A percentile compares a stretch with the other conserved stretches of the same genome.
These are phyloP conservation scores for Pisolithus marmoratus DNA, from an alignment of 768 basidiomycete species.

Conservation along the genomic window DNA sequence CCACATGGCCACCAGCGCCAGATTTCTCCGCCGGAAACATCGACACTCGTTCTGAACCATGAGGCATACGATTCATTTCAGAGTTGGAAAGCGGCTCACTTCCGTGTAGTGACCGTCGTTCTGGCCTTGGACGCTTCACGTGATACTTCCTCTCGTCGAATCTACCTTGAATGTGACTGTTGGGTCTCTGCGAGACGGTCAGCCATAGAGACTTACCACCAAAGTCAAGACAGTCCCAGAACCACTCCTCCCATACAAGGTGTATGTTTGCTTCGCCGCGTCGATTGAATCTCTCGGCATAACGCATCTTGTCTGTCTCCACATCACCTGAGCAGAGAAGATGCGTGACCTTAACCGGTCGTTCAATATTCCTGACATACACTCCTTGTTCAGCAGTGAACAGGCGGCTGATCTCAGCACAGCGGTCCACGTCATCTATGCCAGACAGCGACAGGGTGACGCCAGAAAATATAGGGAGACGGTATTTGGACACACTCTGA, in stretches of 20 bases:
- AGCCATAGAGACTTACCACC: conserved; percentile 39
- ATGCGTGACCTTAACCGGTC: conserved; percentile 79
- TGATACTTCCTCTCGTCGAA: conserved; percentile 61
- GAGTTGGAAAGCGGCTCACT: conserved; percentile 8
- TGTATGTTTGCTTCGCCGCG: conserved; percentile 67
- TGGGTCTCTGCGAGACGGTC: not conserved
- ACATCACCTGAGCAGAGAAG: conserved; percentile 68
- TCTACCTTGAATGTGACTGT: conserved; percentile 36
- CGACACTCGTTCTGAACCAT: conserved; percentile 8
- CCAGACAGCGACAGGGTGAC: conserved; percentile 74
- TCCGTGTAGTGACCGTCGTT: conserved; percentile 35
- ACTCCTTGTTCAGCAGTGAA: conserved; percentile 57
- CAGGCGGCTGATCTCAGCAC: conserved; percentile 58
- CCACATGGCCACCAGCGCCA: conserved; percentile 9
- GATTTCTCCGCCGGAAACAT: conserved; percentile 12
- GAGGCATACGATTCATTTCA: not conserved
- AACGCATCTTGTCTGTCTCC: conserved; percentile 70
- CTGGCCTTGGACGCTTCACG: conserved; percentile 54
- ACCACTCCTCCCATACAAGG: conserved; percentile 94
- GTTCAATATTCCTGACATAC: conserved; percentile 71
- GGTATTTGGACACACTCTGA: conserved; percentile 55
- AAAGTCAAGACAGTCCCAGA: conserved; percentile 85
- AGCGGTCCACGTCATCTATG: conserved; percentile 53
- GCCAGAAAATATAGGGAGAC: conserved; percentile 68
- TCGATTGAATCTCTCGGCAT: conserved; percentile 69